A percentile compares a stretch with the other conserved stretches of the same genome.
phyloP scores from a whole-genome alignment of 768 basidiomycete species.

The Lactarius trivialis region DNA sequence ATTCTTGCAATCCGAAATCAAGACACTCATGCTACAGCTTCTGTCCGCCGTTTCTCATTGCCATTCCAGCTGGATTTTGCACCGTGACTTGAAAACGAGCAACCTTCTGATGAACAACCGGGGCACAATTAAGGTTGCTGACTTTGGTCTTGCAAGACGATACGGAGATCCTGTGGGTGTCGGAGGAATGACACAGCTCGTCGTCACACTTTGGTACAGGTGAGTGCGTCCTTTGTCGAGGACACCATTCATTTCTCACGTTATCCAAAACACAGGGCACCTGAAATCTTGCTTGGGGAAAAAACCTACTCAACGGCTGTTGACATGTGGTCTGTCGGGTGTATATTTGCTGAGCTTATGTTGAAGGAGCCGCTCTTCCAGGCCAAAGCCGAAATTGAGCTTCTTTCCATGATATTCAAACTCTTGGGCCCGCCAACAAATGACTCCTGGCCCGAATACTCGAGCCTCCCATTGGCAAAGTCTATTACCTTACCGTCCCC shows the following conservation, averaged over 20 bases:
- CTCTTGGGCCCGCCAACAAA: constrained; percentile 90
- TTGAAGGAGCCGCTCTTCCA: constrained; percentile 96
- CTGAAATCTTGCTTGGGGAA: constrained; percentile 91
- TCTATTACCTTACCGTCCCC: constrained; percentile 69
- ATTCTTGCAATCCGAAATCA: constrained; percentile 96
- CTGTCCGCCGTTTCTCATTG: constrained; percentile 90
- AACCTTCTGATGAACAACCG: constrained; percentile 99
- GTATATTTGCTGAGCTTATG: constrained; percentile 95
- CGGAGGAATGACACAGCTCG: constrained; percentile 95
- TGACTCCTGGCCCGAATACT: constrained; percentile 81
- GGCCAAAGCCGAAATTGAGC: constrained; percentile 91
- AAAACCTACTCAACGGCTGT: constrained; percentile 92
- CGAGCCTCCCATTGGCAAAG: constrained; percentile 71
- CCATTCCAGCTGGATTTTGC: constrained; percentile 96
- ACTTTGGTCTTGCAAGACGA: constrained; percentile 92
- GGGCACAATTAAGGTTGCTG: constrained; percentile 96
- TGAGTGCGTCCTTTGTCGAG: constrained; percentile 33
- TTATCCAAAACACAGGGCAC: constrained; percentile 52
- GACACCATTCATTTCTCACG: constrained; percentile 10
- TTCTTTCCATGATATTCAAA: constrained; percentile 90
- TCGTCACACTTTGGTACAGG: constrained; percentile 99
- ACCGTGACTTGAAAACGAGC: constrained; percentile 95
- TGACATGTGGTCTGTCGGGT: constrained; percentile 98
- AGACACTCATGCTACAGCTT: constrained; percentile 91
- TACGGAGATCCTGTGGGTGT: constrained; percentile 96